Percentiles rank a stretch among this genome's conserved stretches.
Conservation (phyloP, 352 stramenopile species). For the Globisporangium orthogonon region DNA sequence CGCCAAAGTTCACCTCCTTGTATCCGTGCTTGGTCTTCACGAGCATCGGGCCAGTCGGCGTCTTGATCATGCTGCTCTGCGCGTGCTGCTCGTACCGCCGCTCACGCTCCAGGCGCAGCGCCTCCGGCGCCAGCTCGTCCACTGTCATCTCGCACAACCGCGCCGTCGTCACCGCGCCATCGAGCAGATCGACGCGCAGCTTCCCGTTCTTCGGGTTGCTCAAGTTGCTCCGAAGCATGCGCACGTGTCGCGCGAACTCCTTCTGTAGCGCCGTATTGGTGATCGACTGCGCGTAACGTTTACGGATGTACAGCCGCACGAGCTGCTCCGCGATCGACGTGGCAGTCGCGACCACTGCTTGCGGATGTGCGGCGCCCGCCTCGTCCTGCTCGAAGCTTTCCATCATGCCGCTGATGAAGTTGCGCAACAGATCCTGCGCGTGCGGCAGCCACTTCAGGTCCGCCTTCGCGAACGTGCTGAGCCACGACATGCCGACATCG, state of each 20-base stretch:
- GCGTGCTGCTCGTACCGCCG: constrained; percentile 33
- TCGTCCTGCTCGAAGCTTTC: constrained; percentile 32
- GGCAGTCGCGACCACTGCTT: constrained; percentile 14
- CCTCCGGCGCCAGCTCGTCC: constrained; percentile 40
- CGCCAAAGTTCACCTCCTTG: constrained; percentile 34
- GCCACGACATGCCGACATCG: constrained; percentile 31
- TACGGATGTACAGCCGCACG: constrained; percentile 26
- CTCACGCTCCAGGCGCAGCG: constrained; percentile 38
- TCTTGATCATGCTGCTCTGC: constrained; percentile 34
- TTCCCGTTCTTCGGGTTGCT: constrained; percentile 30
- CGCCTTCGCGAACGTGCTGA: constrained; percentile 14
- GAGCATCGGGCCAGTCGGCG: constrained; percentile 19
- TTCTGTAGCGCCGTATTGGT: constrained; percentile 29
- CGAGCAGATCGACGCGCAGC: constrained; percentile 32
- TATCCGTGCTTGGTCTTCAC: constrained; percentile 53
- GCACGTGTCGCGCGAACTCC: constrained; percentile 37
- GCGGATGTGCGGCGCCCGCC: constrained; percentile 1
- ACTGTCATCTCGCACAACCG: constrained; percentile 39
- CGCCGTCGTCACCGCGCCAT: constrained; percentile 14
- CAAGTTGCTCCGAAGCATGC: constrained; percentile 48
- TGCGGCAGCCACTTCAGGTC: constrained; percentile 40
- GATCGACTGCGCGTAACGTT: constrained; percentile 16
- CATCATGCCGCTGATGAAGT: constrained; percentile 31
- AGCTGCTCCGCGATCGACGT: constrained; percentile 24
- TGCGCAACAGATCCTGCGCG: constrained; percentile 17